Evolutionary conservation across 305 asterid species (phyloP).

Genomic region (Rubia balearica): DNA sequence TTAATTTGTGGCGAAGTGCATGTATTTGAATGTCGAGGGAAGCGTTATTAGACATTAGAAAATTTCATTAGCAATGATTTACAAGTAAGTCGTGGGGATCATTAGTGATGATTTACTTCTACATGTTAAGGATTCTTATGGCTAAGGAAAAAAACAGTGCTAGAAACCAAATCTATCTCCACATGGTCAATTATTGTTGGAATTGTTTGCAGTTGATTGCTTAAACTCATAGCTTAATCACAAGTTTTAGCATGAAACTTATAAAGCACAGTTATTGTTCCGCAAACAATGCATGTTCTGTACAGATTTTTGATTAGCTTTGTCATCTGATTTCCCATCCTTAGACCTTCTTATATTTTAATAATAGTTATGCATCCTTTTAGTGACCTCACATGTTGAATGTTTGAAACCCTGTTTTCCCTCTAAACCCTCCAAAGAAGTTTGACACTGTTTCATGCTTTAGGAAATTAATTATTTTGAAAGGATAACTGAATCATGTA

Average conservation of each 20-base stretch:
- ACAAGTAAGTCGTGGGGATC: background rate
- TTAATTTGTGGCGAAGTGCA: background rate
- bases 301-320: background rate
- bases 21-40: background rate
- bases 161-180: background rate
- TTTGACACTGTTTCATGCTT: background rate
- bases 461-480: background rate
- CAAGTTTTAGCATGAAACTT: conserved; percentile 1
- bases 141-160: background rate
- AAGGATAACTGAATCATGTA: background rate
- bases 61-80: background rate
- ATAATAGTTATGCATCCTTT: background rate
- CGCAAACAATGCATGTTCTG: background rate
- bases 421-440: background rate
- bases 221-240: background rate
- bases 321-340: background rate
- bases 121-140: background rate
- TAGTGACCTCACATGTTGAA: background rate
- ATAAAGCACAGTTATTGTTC: background rate
- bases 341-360: background rate
- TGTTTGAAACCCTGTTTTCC: background rate
- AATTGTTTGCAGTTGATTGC: background rate
- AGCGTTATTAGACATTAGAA: background rate
- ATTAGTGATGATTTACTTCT: background rate
- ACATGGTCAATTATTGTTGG: background rate